Conservation (phyloP, 768 basidiomycete genomes). For the Kwoniella sp. region DNA sequence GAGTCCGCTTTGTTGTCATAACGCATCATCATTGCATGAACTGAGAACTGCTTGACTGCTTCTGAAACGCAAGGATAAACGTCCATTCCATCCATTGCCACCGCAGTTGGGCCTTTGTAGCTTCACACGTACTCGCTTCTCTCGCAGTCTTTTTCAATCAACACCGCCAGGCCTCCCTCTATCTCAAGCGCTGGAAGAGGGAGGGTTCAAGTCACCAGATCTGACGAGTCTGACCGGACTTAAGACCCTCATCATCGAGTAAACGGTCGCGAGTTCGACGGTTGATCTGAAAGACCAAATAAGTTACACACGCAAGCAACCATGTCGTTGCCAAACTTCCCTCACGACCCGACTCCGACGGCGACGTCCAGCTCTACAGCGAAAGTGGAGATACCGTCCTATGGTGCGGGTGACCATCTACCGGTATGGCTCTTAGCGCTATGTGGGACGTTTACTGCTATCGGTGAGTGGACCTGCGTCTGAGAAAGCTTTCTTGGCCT, state of each 20-base stretch:
- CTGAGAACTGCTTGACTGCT: no score
- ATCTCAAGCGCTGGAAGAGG: background rate
- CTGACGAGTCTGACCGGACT: no score
- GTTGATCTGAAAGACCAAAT: no score
- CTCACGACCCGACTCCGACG: constrained; percentile 4
- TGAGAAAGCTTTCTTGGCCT: background rate
- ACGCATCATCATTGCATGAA: constrained; percentile 1
- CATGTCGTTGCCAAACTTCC: constrained; percentile 49
- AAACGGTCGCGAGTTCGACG: no score
- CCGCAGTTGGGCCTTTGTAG: background rate
- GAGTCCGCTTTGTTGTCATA: background rate
- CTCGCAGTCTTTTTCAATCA: background rate
- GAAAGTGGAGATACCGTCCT: constrained; percentile 19
- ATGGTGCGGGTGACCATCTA: constrained; percentile 48
- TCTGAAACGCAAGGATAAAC: no score
- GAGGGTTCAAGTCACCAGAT: background rate
- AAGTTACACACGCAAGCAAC: no score
- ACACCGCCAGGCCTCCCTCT: constrained; percentile 1
- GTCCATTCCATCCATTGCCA: no score
- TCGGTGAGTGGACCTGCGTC: constrained; percentile 54
- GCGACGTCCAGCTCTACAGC: constrained; percentile 27
- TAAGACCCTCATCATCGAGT: no score
- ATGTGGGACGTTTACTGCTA: constrained; percentile 51
- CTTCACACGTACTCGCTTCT: background rate
- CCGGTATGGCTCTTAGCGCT: constrained; percentile 52